phyloP scores from a whole-genome alignment of 371 early-diverging fungal genomes.

The Thermomucor indicae-seudaticae region DNA sequence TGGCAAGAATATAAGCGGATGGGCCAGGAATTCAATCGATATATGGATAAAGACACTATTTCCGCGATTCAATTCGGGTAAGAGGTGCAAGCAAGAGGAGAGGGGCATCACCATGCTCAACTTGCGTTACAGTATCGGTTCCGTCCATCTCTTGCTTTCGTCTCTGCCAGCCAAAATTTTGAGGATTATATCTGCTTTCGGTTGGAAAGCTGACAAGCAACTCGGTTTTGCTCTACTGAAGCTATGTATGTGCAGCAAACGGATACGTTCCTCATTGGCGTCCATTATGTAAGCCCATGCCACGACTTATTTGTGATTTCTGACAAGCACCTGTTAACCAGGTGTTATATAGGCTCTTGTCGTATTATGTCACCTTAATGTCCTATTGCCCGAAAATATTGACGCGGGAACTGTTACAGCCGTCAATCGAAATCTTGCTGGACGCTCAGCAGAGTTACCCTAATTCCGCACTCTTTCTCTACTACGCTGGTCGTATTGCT shows the following conservation, averaged over 20 bases:
- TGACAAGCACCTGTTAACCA: background rate
- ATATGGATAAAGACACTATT: slow-evolving; percentile 45
- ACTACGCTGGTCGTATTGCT: slow-evolving; percentile 52
- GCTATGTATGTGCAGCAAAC: slow-evolving; percentile 47
- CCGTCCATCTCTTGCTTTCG: slow-evolving; percentile 55
- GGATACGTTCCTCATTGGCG: slow-evolving; percentile 56
- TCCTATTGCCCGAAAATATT: slow-evolving; percentile 46
- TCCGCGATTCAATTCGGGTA: slow-evolving; percentile 47
- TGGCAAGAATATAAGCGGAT: slow-evolving; percentile 51
- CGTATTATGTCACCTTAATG: slow-evolving; percentile 49
- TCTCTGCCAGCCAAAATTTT: slow-evolving; percentile 57
- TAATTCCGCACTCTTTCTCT: slow-evolving; percentile 57
- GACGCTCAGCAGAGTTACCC: slow-evolving; percentile 53
- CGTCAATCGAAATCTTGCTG: slow-evolving; percentile 53
- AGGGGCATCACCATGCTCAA: too few relatives aligned
- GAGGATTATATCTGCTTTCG: slow-evolving; percentile 47
- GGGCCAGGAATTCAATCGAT: slow-evolving; percentile 41
- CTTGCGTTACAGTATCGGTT: slow-evolving; percentile 42
- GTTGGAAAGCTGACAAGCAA: slow-evolving; percentile 55
- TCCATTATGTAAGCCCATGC: slow-evolving; percentile 42
- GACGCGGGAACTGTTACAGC: slow-evolving; percentile 31
- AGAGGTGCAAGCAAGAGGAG: background rate
- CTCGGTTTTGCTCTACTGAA: slow-evolving; percentile 56
- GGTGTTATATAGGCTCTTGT: slow-evolving; percentile 20
- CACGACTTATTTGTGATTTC: too few relatives aligned